A percentile compares a stretch with the other conserved stretches of the same genome.
Evolutionary conservation across 495 filamentous ascomycete species (phyloP).

Genomic region (Penicillium maclennaniae): DNA sequence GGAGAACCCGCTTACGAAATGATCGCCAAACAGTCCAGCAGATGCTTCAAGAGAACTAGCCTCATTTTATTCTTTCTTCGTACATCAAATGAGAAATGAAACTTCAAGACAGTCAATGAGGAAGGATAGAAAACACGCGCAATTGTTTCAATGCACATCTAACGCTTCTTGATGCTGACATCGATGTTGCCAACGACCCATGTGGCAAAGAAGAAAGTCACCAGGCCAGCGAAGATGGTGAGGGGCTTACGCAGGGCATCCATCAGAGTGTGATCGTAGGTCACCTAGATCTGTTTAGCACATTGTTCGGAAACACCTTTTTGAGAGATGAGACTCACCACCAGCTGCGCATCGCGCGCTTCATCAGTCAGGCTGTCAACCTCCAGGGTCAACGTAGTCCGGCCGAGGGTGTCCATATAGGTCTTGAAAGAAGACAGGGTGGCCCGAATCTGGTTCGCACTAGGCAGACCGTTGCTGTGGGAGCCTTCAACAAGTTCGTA

Average conservation of each 20-base stretch:
- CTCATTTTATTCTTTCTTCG: background rate
- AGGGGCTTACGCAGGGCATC: slow-evolving; percentile 83
- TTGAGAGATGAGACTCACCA: slow-evolving; percentile 45
- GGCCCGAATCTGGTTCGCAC: slow-evolving; percentile 31
- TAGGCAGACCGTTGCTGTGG: slow-evolving; percentile 38
- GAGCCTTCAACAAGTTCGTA: slow-evolving; percentile 36
- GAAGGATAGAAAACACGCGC: slow-evolving; percentile 21
- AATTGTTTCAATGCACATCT: slow-evolving; percentile 12
- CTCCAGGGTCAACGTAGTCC: slow-evolving; percentile 75
- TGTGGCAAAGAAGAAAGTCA: slow-evolving; percentile 68
- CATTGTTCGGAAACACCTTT: background rate
- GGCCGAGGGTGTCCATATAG: slow-evolving; percentile 91
- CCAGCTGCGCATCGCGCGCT: slow-evolving; percentile 69
- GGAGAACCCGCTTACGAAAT: background rate
- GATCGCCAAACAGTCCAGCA: background rate
- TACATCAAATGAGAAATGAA: background rate
- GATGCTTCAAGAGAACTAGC: background rate
- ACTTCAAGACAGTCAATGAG: slow-evolving; percentile 2
- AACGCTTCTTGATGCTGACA: slow-evolving; percentile 60
- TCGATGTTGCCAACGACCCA: slow-evolving; percentile 79
- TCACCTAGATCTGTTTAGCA: slow-evolving; percentile 40
- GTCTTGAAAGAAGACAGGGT: slow-evolving; percentile 67
- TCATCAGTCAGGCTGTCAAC: slow-evolving; percentile 88
- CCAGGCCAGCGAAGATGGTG: slow-evolving; percentile 69
- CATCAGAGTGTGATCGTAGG: slow-evolving; percentile 77